Conservation (phyloP, 805 yeast genomes). For the Cyberlindnera maclurae region DNA sequence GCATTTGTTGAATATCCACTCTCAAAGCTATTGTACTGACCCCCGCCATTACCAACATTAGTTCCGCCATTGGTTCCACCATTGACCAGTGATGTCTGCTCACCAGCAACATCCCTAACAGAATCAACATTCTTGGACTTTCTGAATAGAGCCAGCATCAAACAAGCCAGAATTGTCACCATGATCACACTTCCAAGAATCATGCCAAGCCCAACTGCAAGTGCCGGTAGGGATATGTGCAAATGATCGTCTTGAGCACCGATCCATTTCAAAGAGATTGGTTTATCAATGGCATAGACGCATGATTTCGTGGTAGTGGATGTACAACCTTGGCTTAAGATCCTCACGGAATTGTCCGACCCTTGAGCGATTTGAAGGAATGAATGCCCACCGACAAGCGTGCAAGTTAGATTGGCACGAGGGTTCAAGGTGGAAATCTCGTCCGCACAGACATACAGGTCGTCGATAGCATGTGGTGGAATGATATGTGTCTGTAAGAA, state of each 20-base stretch:
- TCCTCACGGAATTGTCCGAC: slow-evolving; percentile 47
- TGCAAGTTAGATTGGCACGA: slow-evolving; percentile 37
- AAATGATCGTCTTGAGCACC: slow-evolving; percentile 35
- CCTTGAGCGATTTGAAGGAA: slow-evolving; percentile 38
- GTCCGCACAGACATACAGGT: slow-evolving; percentile 43
- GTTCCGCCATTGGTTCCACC: too few relatives aligned
- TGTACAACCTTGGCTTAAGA: slow-evolving; percentile 57
- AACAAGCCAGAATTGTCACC: slow-evolving; percentile 27
- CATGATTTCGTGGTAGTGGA: slow-evolving; percentile 36
- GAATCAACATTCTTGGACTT: slow-evolving; percentile 9
- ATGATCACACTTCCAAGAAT: slow-evolving; percentile 48
- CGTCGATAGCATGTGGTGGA: slow-evolving; percentile 44
- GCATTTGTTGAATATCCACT: slow-evolving; percentile 18
- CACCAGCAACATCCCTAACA: neutral
- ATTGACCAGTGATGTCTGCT: neutral
- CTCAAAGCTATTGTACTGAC: slow-evolving; percentile 13
- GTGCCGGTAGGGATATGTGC: slow-evolving; percentile 56
- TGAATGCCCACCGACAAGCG: slow-evolving; percentile 31
- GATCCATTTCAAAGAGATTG: slow-evolving; percentile 61
- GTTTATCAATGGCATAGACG: slow-evolving; percentile 58
- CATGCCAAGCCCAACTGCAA: slow-evolving; percentile 63
- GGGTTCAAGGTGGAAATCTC: slow-evolving; percentile 38
- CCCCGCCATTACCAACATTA: too few relatives aligned
- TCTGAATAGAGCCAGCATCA: slow-evolving; percentile 29
- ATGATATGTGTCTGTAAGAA: slow-evolving; percentile 65